phyloP scores from a whole-genome alignment of 345 rosid species.

The thale cress (Arabidopsis thaliana) region DNA sequence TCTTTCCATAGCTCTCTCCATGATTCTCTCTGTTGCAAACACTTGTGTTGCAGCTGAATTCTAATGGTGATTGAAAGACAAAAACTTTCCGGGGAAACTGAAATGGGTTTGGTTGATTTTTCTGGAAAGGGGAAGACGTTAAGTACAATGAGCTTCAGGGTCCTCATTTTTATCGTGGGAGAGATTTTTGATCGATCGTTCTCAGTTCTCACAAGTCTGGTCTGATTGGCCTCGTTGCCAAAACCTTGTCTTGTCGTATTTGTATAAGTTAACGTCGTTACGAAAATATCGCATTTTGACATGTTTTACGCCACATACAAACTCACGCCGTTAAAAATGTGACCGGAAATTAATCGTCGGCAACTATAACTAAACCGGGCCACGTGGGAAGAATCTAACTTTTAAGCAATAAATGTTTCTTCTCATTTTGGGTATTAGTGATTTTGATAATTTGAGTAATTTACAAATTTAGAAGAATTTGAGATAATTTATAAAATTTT shows the following conservation, averaged over 20 bases:
- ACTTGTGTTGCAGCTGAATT: slow-evolving; percentile 18
- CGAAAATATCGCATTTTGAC: not conserved
- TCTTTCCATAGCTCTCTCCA: slow-evolving; percentile 86
- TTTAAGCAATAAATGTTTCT: too few species aligned
- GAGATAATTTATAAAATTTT: too few species aligned
- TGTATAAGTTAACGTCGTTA: slow-evolving; percentile 20
- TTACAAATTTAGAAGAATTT: too few species aligned
- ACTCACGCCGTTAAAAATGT: slow-evolving; percentile 16
- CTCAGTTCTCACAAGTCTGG: not conserved
- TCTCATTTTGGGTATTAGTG: too few species aligned
- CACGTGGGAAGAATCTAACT: not conserved
- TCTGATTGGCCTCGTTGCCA: slow-evolving; percentile 12
- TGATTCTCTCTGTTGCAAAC: slow-evolving; percentile 28
- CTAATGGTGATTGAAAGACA: not conserved
- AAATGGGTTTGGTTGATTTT: not conserved
- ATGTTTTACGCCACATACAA: not conserved
- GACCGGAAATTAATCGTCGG: not conserved
- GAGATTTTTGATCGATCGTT: not conserved
- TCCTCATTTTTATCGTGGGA: not conserved
- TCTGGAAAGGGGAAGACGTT: slow-evolving; percentile 13
- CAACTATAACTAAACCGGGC: not conserved
- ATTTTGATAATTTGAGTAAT: not conserved
- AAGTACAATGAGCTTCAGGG: not conserved
- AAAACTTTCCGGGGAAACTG: not conserved
- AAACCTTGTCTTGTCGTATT: slow-evolving; percentile 28